Conservation (phyloP, 768 basidiomycete genomes). For the Lactarius indigo region DNA sequence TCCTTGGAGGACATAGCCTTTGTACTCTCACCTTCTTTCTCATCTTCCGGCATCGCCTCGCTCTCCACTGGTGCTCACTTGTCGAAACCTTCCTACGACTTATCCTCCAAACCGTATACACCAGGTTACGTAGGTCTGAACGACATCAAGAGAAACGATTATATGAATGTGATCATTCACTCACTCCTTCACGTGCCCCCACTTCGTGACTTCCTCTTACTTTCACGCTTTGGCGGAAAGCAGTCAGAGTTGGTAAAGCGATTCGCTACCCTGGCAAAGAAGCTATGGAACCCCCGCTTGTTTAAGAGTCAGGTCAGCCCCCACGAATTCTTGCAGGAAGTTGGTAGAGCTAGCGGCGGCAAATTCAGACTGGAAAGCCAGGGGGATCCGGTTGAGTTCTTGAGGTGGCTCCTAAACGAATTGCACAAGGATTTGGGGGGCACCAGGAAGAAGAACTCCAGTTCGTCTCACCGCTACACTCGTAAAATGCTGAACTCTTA, state of each 20-base stretch:
- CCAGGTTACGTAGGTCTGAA: constrained; percentile 96
- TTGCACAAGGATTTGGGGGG: constrained; percentile 93
- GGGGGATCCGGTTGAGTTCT: constrained; percentile 94
- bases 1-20: constrained; percentile 93
- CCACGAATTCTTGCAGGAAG: constrained; percentile 98
- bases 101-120: constrained; percentile 74
- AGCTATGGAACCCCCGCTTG: constrained; percentile 92
- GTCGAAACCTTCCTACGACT: constrained; percentile 78
- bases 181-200: constrained; percentile 88
- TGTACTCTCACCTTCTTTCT: constrained; percentile 88
- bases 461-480: constrained; percentile 45
- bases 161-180: constrained; percentile 96
- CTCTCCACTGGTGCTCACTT: constrained; percentile 59
- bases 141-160: constrained; percentile 96
- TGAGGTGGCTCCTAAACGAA: constrained; percentile 92
- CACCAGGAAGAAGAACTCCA: constrained; percentile 87
- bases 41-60: constrained; percentile 47
- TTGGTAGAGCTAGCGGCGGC: constrained; percentile 80
- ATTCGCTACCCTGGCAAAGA: constrained; percentile 83
- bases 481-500: constrained; percentile 15
- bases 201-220: constrained; percentile 80
- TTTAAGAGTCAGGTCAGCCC: constrained; percentile 99
- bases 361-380: constrained; percentile 92
- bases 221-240: constrained; percentile 69
- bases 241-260: constrained; percentile 85